Percentiles rank a stretch among this genome's conserved stretches.
Conservation (phyloP, 1,284 basidiomycete genomes). For the Ganoderma lingzhi region DNA sequence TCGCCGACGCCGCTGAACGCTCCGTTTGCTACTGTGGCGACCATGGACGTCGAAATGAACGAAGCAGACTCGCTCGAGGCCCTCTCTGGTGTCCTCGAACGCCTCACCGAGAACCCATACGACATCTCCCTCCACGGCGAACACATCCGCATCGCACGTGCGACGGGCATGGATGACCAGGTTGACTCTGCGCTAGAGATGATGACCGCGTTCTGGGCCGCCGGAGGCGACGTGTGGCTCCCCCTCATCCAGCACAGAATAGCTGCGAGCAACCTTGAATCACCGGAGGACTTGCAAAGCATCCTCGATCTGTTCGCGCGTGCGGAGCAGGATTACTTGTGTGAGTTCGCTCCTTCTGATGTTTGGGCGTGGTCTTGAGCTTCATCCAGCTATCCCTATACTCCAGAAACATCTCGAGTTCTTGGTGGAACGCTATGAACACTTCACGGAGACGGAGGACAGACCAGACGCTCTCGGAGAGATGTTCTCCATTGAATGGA, state of each 20-base stretch:
- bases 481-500: slow-evolving; percentile 68
- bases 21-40: background rate
- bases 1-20: background rate
- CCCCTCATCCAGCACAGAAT: slow-evolving; percentile 66
- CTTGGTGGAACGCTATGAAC: slow-evolving; percentile 61
- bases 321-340: slow-evolving; percentile 84
- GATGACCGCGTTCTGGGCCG: slow-evolving; percentile 67
- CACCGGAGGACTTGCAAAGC: slow-evolving; percentile 59
- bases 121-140: slow-evolving; percentile 67
- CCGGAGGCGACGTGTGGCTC: slow-evolving; percentile 73
- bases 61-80: slow-evolving; percentile 60
- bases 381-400: slow-evolving; percentile 69
- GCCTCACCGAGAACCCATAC: slow-evolving; percentile 65
- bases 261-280: slow-evolving; percentile 54
- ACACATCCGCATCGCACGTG: slow-evolving; percentile 67
- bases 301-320: slow-evolving; percentile 70
- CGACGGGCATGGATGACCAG: slow-evolving; percentile 65
- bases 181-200: slow-evolving; percentile 70
- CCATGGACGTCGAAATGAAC: slow-evolving; percentile 42
- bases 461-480: slow-evolving; percentile 60
- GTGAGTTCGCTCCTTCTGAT: slow-evolving; percentile 55
- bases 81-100: slow-evolving; percentile 62
- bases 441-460: slow-evolving; percentile 51
- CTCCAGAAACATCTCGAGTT: slow-evolving; percentile 77
- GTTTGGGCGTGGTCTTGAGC: slow-evolving; percentile 30